Evolutionary conservation across 2,329 filamentous ascomycete genomes (phyloP).

Genomic region (Alternaria arborescens): DNA sequence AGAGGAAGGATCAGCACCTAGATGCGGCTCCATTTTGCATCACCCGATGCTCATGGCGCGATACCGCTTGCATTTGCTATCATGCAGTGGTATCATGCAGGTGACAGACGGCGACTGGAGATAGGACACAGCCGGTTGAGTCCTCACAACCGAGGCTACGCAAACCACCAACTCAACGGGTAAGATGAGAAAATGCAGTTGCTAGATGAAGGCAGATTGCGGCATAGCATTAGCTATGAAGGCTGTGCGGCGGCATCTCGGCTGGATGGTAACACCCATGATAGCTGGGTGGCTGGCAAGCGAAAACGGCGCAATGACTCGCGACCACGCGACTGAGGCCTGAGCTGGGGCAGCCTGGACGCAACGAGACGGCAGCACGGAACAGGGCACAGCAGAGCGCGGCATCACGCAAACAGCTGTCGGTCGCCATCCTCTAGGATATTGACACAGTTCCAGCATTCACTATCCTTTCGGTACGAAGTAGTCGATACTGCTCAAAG

Average conservation of each 20-base stretch:
- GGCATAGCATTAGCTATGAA: constrained; percentile 14
- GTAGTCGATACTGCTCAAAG: neutral
- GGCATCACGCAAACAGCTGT: constrained; percentile 5
- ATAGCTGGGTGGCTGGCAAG: neutral
- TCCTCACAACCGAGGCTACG: constrained; percentile 18
- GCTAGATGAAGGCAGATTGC: constrained; percentile 26
- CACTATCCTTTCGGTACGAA: neutral
- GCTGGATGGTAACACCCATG: constrained; percentile 1
- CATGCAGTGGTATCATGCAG: constrained; percentile 20
- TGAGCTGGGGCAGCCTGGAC: constrained; percentile 14
- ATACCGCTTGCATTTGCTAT: constrained; percentile 17
- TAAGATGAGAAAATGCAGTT: constrained; percentile 6
- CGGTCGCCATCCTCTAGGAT: neutral
- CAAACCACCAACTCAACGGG: constrained; percentile 17
- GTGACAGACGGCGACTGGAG: constrained; percentile 16
- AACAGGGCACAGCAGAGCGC: neutral
- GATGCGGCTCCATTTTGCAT: constrained; percentile 22
- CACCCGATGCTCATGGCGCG: constrained; percentile 13
- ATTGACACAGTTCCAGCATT: neutral
- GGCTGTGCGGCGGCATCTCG: constrained; percentile 9
- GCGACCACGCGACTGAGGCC: constrained; percentile 2
- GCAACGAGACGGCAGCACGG: constrained; percentile 11
- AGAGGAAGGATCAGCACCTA: constrained; percentile 19
- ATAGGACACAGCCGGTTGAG: constrained; percentile 20
- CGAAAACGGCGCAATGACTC: constrained; percentile 18